phyloP scores from a whole-genome alignment of 2,329 filamentous ascomycete genomes.

The Aotearoamyces nothofagi region DNA sequence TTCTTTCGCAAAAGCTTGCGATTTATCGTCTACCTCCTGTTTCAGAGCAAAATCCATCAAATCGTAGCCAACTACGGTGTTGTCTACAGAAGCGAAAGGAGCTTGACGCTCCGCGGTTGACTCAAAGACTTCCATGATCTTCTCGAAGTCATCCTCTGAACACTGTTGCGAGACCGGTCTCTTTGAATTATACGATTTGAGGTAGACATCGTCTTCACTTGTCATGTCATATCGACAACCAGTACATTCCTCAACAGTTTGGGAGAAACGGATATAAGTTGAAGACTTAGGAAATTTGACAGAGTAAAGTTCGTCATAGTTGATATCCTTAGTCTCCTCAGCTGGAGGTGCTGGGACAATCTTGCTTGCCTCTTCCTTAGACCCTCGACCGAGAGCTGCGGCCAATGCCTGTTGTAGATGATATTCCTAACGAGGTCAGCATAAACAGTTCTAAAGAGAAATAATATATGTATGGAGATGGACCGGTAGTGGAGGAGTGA shows the following conservation, averaged over 20 bases:
- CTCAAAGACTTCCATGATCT: conserved; percentile 90
- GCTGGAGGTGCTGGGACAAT: conserved; percentile 49
- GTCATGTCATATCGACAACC: conserved; percentile 90
- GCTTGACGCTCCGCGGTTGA: conserved; percentile 70
- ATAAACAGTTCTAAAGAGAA: not conserved
- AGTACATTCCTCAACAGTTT: conserved; percentile 91
- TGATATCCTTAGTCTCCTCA: conserved; percentile 44
- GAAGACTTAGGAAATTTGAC: conserved; percentile 67
- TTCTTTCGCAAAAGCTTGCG: conserved; percentile 47
- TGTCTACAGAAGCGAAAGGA: conserved; percentile 81
- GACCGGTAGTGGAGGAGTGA: not conserved
- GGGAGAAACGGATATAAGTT: conserved; percentile 94
- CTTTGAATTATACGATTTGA: conserved; percentile 73
- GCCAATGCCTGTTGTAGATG: conserved; percentile 20
- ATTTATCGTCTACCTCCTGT: conserved; percentile 31
- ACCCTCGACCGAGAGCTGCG: conserved; percentile 7
- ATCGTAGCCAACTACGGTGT: conserved; percentile 64
- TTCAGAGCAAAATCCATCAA: conserved; percentile 57
- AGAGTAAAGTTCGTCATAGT: conserved; percentile 83
- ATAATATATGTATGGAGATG: not conserved
- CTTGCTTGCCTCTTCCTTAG: conserved; percentile 15
- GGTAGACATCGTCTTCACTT: conserved; percentile 72
- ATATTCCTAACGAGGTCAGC: conserved; percentile 17
- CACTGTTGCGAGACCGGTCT: conserved; percentile 48
- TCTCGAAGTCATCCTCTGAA: conserved; percentile 84